Conservation (phyloP, 768 basidiomycete genomes). For the Mycena rosella region DNA sequence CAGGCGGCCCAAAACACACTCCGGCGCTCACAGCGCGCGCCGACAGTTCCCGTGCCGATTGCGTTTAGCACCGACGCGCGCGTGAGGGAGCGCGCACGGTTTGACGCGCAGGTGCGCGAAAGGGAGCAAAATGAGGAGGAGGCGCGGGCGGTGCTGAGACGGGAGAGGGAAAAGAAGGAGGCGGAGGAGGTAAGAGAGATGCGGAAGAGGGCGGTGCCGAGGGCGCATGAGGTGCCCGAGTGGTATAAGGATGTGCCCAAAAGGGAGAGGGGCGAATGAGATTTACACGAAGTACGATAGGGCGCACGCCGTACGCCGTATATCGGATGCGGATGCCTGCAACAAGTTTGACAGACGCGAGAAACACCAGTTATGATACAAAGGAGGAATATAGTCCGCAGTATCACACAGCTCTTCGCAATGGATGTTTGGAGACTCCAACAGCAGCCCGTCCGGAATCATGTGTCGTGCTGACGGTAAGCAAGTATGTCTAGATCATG, state of each 20-base stretch:
- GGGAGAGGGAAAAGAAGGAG: slow-evolving; percentile 66
- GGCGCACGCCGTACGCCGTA: too few species aligned
- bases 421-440: too few species aligned
- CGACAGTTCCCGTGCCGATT: slow-evolving; percentile 61
- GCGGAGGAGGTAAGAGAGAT: slow-evolving; percentile 72
- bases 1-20: slow-evolving; percentile 57
- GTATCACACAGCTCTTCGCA: too few species aligned
- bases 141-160: slow-evolving; percentile 60
- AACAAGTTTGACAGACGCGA: too few species aligned
- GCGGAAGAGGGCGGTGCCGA: slow-evolving; percentile 72
- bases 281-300: too few species aligned
- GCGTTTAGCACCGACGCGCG: slow-evolving; percentile 67
- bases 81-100: slow-evolving; percentile 72
- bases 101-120: slow-evolving; percentile 68
- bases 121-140: slow-evolving; percentile 67
- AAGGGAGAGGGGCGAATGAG: too few species aligned
- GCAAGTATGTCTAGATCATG: too few species aligned
- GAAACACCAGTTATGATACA: too few species aligned
- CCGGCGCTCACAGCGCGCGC: slow-evolving; percentile 62
- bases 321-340: too few species aligned
- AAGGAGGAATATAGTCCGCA: too few species aligned
- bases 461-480: too few species aligned
- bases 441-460: too few species aligned
- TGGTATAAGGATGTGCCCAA: slow-evolving; percentile 83
- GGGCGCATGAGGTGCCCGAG: slow-evolving; percentile 78